Evolutionary conservation across 163 green algal species (phyloP).

Genomic region (Scenedesmus sp.): DNA sequence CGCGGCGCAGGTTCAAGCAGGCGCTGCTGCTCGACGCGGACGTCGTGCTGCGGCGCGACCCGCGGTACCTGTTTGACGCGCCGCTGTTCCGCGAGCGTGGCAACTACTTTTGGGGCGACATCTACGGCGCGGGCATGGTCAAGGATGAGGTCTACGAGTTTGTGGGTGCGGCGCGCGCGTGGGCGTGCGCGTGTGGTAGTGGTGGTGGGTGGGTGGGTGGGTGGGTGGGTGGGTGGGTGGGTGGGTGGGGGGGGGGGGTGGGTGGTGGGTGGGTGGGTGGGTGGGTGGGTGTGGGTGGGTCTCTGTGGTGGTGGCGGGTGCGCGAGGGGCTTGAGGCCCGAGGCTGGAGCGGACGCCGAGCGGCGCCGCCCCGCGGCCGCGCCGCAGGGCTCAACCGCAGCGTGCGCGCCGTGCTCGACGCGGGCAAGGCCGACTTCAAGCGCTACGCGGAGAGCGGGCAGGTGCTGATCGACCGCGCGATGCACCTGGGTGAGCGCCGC

Average conservation of each 20-base stretch:
- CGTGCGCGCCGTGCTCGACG: conserved; percentile 13
- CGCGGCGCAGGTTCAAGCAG: conserved; percentile 36
- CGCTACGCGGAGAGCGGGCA: conserved; percentile 46
- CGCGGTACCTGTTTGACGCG: conserved; percentile 30
- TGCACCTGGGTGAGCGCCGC: conserved; percentile 15
- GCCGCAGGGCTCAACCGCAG: conserved; percentile 14
- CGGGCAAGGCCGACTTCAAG: conserved; percentile 36
- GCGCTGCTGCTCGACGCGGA: conserved; percentile 41
- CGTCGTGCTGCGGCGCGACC: conserved; percentile 21
- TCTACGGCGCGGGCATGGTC: conserved; percentile 45
- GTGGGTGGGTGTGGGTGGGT: too few species aligned
- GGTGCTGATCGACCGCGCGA: conserved; percentile 39
- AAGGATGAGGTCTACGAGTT: conserved; percentile 21
- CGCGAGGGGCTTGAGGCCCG: too few species aligned
- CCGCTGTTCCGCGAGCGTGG: conserved; percentile 11
- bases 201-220: not conserved
- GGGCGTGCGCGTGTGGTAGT: not conserved
- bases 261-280: too few species aligned
- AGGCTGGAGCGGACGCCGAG: too few species aligned
- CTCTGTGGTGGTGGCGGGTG: too few species aligned
- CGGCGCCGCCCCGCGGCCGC: too few species aligned
- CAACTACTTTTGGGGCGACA: conserved; percentile 45
- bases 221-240: too few species aligned
- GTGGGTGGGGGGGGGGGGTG: too few species aligned
- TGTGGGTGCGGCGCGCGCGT: conserved; percentile 26